These are phyloP conservation scores for Fusarium sp. DNA, from an alignment of 2,329 filamentous ascomycete genomes.

Conservation along the genomic window DNA sequence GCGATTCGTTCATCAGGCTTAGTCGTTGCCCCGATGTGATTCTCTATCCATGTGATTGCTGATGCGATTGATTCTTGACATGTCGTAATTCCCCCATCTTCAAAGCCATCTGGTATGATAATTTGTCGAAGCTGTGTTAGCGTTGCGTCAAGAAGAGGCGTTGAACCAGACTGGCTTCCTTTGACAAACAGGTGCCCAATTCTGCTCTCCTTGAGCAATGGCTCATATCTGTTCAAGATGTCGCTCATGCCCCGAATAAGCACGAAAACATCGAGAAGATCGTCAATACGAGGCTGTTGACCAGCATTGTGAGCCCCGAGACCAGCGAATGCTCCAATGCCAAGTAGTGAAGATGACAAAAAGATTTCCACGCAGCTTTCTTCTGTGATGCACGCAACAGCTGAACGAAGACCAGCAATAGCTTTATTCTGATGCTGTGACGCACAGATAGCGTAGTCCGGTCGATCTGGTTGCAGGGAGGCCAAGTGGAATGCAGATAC, in stretches of 20 bases:
- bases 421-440: constrained; percentile 47
- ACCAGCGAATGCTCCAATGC: constrained; percentile 45
- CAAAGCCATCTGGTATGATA: constrained; percentile 1
- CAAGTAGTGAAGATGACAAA: constrained; percentile 43
- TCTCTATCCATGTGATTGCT: constrained; percentile 4
- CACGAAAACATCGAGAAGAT: constrained; percentile 45
- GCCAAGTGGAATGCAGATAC: constrained; percentile 44
- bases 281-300: constrained; percentile 39
- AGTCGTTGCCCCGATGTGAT: not conserved
- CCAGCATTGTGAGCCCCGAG: constrained; percentile 28
- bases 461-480: constrained; percentile 37
- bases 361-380: constrained; percentile 48
- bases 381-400: constrained; percentile 36
- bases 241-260: constrained; percentile 44
- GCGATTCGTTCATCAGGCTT: constrained; percentile 6
- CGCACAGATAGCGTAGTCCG: constrained; percentile 36
- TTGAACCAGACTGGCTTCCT: not conserved
- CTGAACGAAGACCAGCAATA: constrained; percentile 41
- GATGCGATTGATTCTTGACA: constrained; percentile 6
- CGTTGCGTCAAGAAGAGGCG: constrained; percentile 1
- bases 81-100: not conserved
- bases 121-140: constrained; percentile 18
- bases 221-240: constrained; percentile 40
- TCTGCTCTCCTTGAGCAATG: not conserved
- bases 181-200: constrained; percentile 3